Conservation (phyloP, 164 flowering plant species). For the Brasenia schreberi region DNA sequence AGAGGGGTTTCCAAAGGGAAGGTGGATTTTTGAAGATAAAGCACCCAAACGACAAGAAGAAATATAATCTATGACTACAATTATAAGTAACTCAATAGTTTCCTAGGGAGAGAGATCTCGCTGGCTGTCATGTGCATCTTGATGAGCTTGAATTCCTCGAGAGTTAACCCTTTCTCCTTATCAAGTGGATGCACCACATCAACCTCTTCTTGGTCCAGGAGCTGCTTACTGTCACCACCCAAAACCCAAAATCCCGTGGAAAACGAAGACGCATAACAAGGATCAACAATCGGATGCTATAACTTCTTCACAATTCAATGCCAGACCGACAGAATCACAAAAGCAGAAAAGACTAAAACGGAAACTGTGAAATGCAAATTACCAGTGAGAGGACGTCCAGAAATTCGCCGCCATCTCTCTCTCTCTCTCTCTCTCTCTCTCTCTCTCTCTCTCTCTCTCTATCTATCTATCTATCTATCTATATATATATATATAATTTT, state of each 20-base stretch:
- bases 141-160: conserved; percentile 82
- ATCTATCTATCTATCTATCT: no score
- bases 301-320: background rate
- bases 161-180: conserved; percentile 69
- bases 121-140: conserved; percentile 79
- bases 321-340: background rate
- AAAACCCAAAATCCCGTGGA: background rate
- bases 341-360: background rate
- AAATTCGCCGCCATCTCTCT: conserved; percentile 74
- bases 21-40: background rate
- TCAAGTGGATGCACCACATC: conserved; percentile 61
- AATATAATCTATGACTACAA: background rate
- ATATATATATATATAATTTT: no score
- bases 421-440: conserved; percentile 1
- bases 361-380: conserved; percentile 1
- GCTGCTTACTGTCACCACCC: conserved; percentile 53
- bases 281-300: background rate
- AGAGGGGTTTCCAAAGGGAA: background rate
- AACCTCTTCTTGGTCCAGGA: conserved; percentile 77
- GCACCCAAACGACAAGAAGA: background rate
- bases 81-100: background rate
- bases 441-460: no score
- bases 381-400: conserved; percentile 89
- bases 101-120: conserved; percentile 12
- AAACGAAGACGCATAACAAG: conserved; percentile 1